Percentiles rank a stretch among this genome's conserved stretches.
These are phyloP conservation scores for Didymella exigua DNA, from an alignment of 2,329 filamentous ascomycete species.

Conservation along the genomic window DNA sequence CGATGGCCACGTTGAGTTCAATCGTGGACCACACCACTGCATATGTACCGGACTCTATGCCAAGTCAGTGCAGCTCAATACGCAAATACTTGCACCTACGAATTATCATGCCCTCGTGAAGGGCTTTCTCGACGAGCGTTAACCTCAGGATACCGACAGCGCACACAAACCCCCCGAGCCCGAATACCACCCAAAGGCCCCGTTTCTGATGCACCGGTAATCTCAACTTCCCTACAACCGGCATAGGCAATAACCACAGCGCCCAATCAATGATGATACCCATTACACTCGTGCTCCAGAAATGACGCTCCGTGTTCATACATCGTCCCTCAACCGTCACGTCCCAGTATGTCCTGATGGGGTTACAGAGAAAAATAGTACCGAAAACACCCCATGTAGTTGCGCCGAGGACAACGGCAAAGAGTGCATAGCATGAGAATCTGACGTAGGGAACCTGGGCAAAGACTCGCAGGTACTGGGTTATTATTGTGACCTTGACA, in stretches of 20 bases:
- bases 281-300: conserved; percentile 32
- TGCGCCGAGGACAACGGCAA: conserved; percentile 26
- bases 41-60: conserved; percentile 45
- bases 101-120: conserved; percentile 25
- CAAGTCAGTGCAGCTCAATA: neutral
- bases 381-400: conserved; percentile 37
- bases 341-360: conserved; percentile 37
- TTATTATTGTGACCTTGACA: conserved; percentile 40
- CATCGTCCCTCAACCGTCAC: conserved; percentile 25
- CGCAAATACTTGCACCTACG: conserved; percentile 26
- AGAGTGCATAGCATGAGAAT: conserved; percentile 23
- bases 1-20: conserved; percentile 53
- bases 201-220: conserved; percentile 43
- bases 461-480: conserved; percentile 42
- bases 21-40: conserved; percentile 50
- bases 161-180: conserved; percentile 45
- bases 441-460: conserved; percentile 12
- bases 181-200: conserved; percentile 42
- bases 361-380: conserved; percentile 37
- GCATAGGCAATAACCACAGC: conserved; percentile 42
- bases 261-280: conserved; percentile 40
- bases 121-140: conserved; percentile 30
- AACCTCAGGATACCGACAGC: conserved; percentile 38
- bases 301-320: conserved; percentile 32
- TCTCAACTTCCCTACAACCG: conserved; percentile 35